Evolutionary conservation across 192 early-diverging fungal genomes (phyloP), one percentile per base, ranked within the genome.

Genomic region (Mortierella alpina): DNA sequence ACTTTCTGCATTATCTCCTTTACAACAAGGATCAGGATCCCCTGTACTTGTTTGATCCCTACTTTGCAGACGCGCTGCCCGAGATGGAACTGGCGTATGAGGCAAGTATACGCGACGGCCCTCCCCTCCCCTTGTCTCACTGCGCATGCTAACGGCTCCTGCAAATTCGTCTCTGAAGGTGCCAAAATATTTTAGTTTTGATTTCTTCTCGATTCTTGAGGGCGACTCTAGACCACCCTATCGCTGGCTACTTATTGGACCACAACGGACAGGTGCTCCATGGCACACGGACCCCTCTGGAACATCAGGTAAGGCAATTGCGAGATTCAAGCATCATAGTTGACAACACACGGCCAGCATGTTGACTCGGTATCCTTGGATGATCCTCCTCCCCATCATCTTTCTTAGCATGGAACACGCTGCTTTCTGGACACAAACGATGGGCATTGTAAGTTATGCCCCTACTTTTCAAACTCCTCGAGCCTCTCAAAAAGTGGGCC

Each of bases 231-330:
- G 84, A 50, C 86, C 86, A 14, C 77, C 81, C 2, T 87, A 70
- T 54, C 70, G 86, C 22, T 87, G 86, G 86, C 68, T 87, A 4
- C 56, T 87, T 18, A 79, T 87, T 22, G 86, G 86, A 10, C 85
- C 86, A 7, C 70, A 69, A 23, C 59, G 86, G 52, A 83, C 84
- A 18, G 83, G 83, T 0, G 86, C 86, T 5, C 72, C 84, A 0
- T 87, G 86, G 86, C 86, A 87, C 50, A 62, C 63, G 2, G 86
- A 87, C 49, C 84, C 84, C 8, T 66, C 74, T 1, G 84, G 84
- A 39, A 85, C 84, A 4, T 83, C 82, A 39, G 83, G 83, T 84
- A 75, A 39, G 17, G 15, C 49, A 4, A 1, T 50, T 1, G 17
- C 17, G 45, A 12, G 0, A 20, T 31, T 63, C 17, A 17, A 12